A percentile compares a stretch with the other conserved stretches of the same genome.
Evolutionary conservation across 139 green algal genomes (phyloP).

Genomic region (Edaphochlamys debaryana): DNA sequence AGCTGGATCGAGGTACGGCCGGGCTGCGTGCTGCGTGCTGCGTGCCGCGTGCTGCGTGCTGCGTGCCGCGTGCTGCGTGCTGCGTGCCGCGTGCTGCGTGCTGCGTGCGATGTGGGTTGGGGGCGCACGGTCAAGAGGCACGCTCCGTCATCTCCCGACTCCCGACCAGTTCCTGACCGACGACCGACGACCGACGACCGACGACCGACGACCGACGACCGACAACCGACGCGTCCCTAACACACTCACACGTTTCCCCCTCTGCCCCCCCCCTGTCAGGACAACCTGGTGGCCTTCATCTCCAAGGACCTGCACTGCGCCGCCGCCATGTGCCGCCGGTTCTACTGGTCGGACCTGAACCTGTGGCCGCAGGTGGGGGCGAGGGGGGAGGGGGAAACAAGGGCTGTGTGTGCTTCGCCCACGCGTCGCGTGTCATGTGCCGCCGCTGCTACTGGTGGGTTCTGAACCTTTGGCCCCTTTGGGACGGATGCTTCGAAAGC

Average conservation of each 20-base stretch:
- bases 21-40: too few species aligned
- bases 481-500: too few species aligned
- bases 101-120: not conserved
- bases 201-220: too few species aligned
- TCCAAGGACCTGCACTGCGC: conserved; percentile 51
- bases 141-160: too few species aligned
- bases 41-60: too few species aligned
- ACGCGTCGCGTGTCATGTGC: too few species aligned
- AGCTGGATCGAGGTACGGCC: conserved; percentile 22
- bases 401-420: conserved; percentile 47
- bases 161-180: too few species aligned
- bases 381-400: too few species aligned
- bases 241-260: not conserved
- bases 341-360: conserved; percentile 62
- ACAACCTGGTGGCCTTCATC: not conserved
- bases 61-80: too few species aligned
- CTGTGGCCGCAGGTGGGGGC: conserved; percentile 33
- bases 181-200: too few species aligned
- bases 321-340: conserved; percentile 51
- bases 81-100: too few species aligned
- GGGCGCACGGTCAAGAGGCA: too few species aligned
- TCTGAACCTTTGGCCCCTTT: conserved; percentile 55
- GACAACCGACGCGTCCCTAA: not conserved
- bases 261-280: not conserved
- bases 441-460: conserved; percentile 56